Evolutionary conservation across 352 stramenopile genomes (phyloP).

Genomic region (Phytophthora capsici): DNA sequence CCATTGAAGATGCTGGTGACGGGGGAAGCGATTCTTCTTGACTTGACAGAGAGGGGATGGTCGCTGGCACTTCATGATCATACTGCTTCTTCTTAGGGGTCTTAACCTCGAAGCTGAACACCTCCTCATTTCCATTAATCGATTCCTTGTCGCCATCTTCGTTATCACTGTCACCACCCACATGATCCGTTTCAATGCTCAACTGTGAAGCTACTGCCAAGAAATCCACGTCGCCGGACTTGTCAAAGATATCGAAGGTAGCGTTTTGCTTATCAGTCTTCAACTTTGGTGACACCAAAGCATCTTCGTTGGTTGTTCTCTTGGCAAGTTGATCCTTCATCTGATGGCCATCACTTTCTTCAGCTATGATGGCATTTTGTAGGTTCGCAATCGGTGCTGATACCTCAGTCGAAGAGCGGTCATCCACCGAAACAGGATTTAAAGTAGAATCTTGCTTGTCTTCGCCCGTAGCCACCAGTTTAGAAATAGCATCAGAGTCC

Average conservation of each 20-base stretch:
- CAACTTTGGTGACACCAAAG: not conserved
- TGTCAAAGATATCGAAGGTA: constrained; percentile 42
- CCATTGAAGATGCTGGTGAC: constrained; percentile 14
- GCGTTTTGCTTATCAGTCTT: constrained; percentile 1
- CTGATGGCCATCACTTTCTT: not conserved
- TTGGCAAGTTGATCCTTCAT: not conserved
- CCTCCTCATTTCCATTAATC: constrained; percentile 9
- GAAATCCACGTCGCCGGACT: constrained; percentile 41
- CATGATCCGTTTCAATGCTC: constrained; percentile 1
- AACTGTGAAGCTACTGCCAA: constrained; percentile 14
- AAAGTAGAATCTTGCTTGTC: not conserved
- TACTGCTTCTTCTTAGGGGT: constrained; percentile 26
- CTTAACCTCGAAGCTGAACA: constrained; percentile 68
- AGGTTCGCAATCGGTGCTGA: not conserved
- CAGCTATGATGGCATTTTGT: constrained; percentile 1
- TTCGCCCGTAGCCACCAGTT: not conserved
- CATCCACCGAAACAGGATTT: constrained; percentile 4
- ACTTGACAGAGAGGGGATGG: not conserved
- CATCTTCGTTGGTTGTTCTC: not conserved
- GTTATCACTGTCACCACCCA: constrained; percentile 3
- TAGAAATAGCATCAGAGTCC: not conserved
- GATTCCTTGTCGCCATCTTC: constrained; percentile 22
- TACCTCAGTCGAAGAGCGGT: not conserved
- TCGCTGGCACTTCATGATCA: constrained; percentile 1
- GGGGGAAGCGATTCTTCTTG: constrained; percentile 9